A percentile compares a stretch with the other conserved stretches of the same genome.
Evolutionary conservation across 148 eudicot genomes (phyloP).

Genomic region (Rhododendron griersonianum): DNA sequence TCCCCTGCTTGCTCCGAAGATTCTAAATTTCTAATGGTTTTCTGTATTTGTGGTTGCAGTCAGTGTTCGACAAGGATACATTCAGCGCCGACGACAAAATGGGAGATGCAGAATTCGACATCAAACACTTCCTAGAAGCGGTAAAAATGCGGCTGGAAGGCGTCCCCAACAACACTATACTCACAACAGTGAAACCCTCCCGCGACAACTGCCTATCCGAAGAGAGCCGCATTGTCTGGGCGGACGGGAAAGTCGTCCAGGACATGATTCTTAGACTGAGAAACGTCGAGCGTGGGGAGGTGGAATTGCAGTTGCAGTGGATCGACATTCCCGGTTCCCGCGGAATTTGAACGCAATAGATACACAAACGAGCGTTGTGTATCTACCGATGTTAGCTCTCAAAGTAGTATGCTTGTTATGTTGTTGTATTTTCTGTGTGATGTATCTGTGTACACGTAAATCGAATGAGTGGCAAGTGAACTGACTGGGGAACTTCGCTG

Average conservation of each 20-base stretch:
- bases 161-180: not conserved
- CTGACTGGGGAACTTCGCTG: not conserved
- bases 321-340: conserved; percentile 9
- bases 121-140: conserved; percentile 16
- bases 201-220: conserved; percentile 18
- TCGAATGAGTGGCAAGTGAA: not conserved
- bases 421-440: not conserved
- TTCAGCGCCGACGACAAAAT: conserved; percentile 7
- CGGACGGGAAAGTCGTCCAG: conserved; percentile 1
- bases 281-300: conserved; percentile 20
- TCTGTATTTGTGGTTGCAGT: not conserved
- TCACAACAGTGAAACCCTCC: conserved; percentile 12
- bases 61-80: conserved; percentile 16
- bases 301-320: conserved; percentile 21
- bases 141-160: not conserved
- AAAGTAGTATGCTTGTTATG: not conserved
- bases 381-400: not conserved
- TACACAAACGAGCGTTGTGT: not conserved
- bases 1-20: not conserved
- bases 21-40: not conserved
- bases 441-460: not conserved
- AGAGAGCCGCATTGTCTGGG: conserved; percentile 15
- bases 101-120: conserved; percentile 20
- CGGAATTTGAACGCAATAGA: not conserved
- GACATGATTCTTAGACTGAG: conserved; percentile 13